phyloP scores from a whole-genome alignment of 1,284 basidiomycete genomes.

The Sanghuangporus sanghuang region DNA sequence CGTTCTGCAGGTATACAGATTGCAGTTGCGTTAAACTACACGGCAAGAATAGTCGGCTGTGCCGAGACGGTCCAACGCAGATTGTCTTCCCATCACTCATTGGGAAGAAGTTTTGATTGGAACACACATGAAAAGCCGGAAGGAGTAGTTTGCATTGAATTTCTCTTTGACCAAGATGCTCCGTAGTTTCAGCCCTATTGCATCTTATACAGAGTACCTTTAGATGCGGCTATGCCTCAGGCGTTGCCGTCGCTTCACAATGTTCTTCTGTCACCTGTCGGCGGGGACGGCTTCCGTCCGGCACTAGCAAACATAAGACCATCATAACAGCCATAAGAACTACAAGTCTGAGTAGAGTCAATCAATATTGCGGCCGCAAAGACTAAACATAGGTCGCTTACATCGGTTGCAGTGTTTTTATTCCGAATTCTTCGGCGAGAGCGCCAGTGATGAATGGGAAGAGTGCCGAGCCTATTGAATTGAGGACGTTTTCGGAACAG shows the following conservation, averaged over 20 bases:
- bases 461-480: constrained; percentile 19
- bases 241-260: neutral
- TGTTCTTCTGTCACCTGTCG: neutral
- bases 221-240: too few species aligned
- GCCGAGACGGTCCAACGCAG: constrained; percentile 37
- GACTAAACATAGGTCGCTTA: neutral
- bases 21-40: constrained; percentile 62
- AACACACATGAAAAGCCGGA: constrained; percentile 32
- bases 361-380: neutral
- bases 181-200: too few species aligned
- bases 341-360: neutral
- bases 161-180: neutral
- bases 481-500: constrained; percentile 29
- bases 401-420: constrained; percentile 13
- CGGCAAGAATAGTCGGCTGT: constrained; percentile 41
- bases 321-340: constrained; percentile 5
- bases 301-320: constrained; percentile 5
- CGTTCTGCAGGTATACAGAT: constrained; percentile 40
- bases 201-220: too few species aligned
- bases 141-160: neutral
- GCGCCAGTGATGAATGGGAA: constrained; percentile 24
- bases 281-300: neutral
- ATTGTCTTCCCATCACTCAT: constrained; percentile 39
- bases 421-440: constrained; percentile 17
- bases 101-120: constrained; percentile 55